phyloP scores from a whole-genome alignment of 2,329 filamentous ascomycete genomes.

The Escovopsis weberi region DNA sequence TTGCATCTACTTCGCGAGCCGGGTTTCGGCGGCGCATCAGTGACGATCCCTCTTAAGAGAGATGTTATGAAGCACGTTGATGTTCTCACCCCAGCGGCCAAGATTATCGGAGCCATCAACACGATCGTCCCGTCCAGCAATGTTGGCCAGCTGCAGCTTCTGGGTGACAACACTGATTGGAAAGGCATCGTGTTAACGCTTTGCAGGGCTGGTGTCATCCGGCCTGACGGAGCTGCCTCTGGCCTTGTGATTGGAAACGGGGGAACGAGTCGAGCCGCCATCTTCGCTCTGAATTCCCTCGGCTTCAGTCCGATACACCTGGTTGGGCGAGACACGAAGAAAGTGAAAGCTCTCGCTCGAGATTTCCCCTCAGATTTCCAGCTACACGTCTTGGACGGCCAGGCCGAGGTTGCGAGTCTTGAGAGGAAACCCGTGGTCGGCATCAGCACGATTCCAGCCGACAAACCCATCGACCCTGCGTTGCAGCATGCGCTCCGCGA shows the following conservation, averaged over 20 bases:
- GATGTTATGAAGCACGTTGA: slow-evolving; percentile 75
- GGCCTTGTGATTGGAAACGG: slow-evolving; percentile 82
- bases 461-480: slow-evolving; percentile 60
- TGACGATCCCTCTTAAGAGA: slow-evolving; percentile 89
- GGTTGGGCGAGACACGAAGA: slow-evolving; percentile 58
- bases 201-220: slow-evolving; percentile 47
- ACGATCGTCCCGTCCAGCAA: slow-evolving; percentile 57
- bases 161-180: slow-evolving; percentile 95
- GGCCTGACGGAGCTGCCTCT: slow-evolving; percentile 22
- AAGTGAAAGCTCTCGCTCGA: slow-evolving; percentile 50
- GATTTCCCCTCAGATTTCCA: slow-evolving; percentile 64
- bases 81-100: slow-evolving; percentile 62
- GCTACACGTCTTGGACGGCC: slow-evolving; percentile 44
- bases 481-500: slow-evolving; percentile 51
- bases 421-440: slow-evolving; percentile 48
- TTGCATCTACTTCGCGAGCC: slow-evolving; percentile 49
- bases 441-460: slow-evolving; percentile 82
- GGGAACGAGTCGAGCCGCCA: slow-evolving; percentile 80
- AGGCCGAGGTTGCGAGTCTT: slow-evolving; percentile 30
- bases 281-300: slow-evolving; percentile 75
- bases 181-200: slow-evolving; percentile 77
- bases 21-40: slow-evolving; percentile 82
- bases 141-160: slow-evolving; percentile 37
- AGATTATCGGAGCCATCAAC: slow-evolving; percentile 82
- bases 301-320: slow-evolving; percentile 79